These are phyloP conservation scores for Wallacemonas rigidus DNA, from an alignment of 208 protist genomes.

Conservation along the genomic window DNA sequence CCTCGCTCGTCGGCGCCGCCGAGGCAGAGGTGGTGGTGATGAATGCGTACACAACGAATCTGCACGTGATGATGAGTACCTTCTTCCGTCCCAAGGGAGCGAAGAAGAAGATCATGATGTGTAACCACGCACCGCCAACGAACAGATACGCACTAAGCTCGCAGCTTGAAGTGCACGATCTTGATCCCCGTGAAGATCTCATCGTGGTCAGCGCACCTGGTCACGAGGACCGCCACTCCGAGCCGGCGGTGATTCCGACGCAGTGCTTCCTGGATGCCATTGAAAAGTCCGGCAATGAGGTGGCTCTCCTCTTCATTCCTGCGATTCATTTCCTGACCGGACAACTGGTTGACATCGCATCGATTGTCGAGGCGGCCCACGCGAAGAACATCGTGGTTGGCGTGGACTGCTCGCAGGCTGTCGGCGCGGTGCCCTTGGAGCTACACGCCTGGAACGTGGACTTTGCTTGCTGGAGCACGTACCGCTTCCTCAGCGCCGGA, in stretches of 20 bases:
- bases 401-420: conserved; percentile 95
- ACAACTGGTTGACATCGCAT: conserved; percentile 91
- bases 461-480: conserved; percentile 96
- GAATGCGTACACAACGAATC: conserved; percentile 95
- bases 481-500: conserved; percentile 96
- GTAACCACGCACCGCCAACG: conserved; percentile 71
- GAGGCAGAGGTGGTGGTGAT: conserved; percentile 89
- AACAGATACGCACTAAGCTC: conserved; percentile 86
- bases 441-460: conserved; percentile 97
- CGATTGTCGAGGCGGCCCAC: conserved; percentile 89
- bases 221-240: conserved; percentile 47
- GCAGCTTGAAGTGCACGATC: conserved; percentile 85
- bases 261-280: conserved; percentile 87
- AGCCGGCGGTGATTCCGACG: conserved; percentile 46
- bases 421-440: conserved; percentile 90
- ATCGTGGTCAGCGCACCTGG: conserved; percentile 44
- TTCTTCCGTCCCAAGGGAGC: conserved; percentile 92
- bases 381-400: conserved; percentile 85
- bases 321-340: conserved; percentile 96
- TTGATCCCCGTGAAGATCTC: conserved; percentile 62
- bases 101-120: conserved; percentile 93
- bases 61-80: conserved; percentile 89
- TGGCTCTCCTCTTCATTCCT: conserved; percentile 85
- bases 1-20: conserved; percentile 83
- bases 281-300: conserved; percentile 79